Evolutionary conservation across 192 early-diverging fungal species (phyloP), one percentile per base, ranked within the genome.

Genomic region (Paraglomus brasilianum): DNA sequence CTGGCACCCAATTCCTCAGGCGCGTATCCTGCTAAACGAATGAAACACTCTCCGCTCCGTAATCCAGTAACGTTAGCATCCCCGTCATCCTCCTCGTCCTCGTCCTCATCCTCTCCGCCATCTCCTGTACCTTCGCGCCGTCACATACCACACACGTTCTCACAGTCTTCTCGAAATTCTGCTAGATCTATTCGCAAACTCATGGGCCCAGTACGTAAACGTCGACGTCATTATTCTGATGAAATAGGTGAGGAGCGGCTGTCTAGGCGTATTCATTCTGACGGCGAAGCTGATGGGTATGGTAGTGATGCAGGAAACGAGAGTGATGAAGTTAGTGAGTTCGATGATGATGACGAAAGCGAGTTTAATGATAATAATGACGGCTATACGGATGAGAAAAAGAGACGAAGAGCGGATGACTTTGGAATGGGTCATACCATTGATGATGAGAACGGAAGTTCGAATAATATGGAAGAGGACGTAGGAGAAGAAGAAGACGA

Each of bases 11-110:
- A 66, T 17, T 19, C 22, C 30, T 38, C 13, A 5, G 14, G 44
- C 30, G 3, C 30, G 30, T 30, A 30, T 30, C 30, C 30, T 40
- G 5, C 9, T 24, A 68, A 68, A 44, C 45, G 51, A 9, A 22
- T 53, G 13, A 68, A 68, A 45, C 48, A 53, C 5, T 68, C 66
- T n/a, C 51, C 66, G 14, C 13, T 68, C 21, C 48, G 66, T 14
- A 11, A 68, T 22, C 44, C 50, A 14, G 44, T 50, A 66, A 48
- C 64, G 15, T 66, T 50, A 30, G 30, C 30, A 30, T 30, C 30
- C 30, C 30, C 30, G 30, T 30, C 30, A 30, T 30, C 30, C 30
- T 30, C 30, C 30, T 30, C 30, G 1, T 30, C 30, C 30, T 30
- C 30, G 1, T 30, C 30, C 30, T 30, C 30, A 3, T 30, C 30